These are phyloP conservation scores for Coccomyxa subellipsoidea DNA, from an alignment of 163 green algal genomes.

Conservation along the genomic window DNA sequence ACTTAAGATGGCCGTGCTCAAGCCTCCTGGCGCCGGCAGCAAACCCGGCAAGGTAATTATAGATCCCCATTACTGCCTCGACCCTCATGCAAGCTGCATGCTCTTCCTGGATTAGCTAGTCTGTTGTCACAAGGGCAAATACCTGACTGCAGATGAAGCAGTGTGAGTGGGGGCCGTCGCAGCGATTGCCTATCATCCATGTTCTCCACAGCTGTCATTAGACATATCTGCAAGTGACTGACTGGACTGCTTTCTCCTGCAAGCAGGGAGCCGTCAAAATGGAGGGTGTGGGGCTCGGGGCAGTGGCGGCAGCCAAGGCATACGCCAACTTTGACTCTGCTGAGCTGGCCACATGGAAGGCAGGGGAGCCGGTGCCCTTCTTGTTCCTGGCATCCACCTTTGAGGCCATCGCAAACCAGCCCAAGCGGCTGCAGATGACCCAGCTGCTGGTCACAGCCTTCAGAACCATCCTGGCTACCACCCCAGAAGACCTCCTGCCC, in stretches of 20 bases:
- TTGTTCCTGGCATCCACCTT: slow-evolving; percentile 65
- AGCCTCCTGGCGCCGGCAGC: background rate
- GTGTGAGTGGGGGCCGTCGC: too few relatives aligned
- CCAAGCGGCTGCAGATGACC: slow-evolving; percentile 83
- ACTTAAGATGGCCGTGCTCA: background rate
- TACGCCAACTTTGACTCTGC: slow-evolving; percentile 53
- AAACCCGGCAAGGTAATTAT: background rate
- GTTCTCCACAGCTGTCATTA: too few relatives aligned
- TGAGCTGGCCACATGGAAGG: slow-evolving; percentile 65
- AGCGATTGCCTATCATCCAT: too few relatives aligned
- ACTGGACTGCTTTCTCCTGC: too few relatives aligned
- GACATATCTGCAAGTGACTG: too few relatives aligned
- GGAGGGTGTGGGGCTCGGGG: slow-evolving; percentile 69
- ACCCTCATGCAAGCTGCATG: too few relatives aligned
- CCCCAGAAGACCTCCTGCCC: slow-evolving; percentile 83
- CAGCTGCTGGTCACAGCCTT: slow-evolving; percentile 75
- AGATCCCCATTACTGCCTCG: too few relatives aligned
- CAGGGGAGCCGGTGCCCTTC: slow-evolving; percentile 82
- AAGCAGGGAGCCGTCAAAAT: slow-evolving; percentile 35
- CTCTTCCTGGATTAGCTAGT: too few relatives aligned
- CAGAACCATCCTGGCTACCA: slow-evolving; percentile 74
- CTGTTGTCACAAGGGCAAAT: too few relatives aligned
- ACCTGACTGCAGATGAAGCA: too few relatives aligned
- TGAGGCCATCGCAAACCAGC: slow-evolving; percentile 67
- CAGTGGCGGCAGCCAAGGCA: slow-evolving; percentile 59